Evolutionary conservation across 129 eudicot genomes (phyloP).

Genomic region (Lonicera japonica): DNA sequence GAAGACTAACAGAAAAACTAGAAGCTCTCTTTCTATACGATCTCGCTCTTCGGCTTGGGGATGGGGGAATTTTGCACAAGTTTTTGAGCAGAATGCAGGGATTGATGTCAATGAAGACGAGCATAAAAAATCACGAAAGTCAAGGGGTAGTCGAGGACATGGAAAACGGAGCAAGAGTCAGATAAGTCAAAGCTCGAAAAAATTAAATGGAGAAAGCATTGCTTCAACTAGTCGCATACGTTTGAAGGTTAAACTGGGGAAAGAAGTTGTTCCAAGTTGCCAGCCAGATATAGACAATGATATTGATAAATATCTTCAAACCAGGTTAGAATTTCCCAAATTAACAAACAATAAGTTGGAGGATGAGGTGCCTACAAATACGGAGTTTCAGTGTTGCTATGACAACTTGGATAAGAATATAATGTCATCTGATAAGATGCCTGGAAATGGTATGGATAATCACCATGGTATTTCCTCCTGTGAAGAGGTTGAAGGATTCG

Average conservation of each 20-base stretch:
- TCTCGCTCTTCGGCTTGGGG: slow-evolving; percentile 73
- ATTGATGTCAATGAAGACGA: slow-evolving; percentile 15
- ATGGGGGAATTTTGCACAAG: slow-evolving; percentile 33
- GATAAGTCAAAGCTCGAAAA: slow-evolving; percentile 16
- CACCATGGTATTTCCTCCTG: slow-evolving; percentile 9
- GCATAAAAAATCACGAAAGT: slow-evolving; percentile 12
- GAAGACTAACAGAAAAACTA: slow-evolving; percentile 43
- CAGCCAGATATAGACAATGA: slow-evolving; percentile 26
- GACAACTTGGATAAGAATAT: neutral
- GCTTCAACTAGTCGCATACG: slow-evolving; percentile 44
- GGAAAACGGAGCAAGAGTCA: slow-evolving; percentile 22
- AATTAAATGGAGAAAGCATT: slow-evolving; percentile 19
- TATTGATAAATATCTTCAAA: slow-evolving; percentile 20
- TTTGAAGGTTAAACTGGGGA: slow-evolving; percentile 59
- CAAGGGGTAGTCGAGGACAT: slow-evolving; percentile 19
- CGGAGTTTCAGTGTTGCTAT: no score
- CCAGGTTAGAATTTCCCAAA: slow-evolving; percentile 19
- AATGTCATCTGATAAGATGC: no score
- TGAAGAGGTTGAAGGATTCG: slow-evolving; percentile 23
- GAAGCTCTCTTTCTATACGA: slow-evolving; percentile 43
- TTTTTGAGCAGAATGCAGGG: slow-evolving; percentile 22
- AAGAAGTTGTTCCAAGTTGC: slow-evolving; percentile 23
- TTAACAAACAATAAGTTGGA: slow-evolving; percentile 12
- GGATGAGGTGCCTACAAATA: slow-evolving; percentile 8
- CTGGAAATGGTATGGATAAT: no score